Evolutionary conservation across 2,329 filamentous ascomycete species (phyloP), one percentile per base, ranked within the genome.

Genomic region (Nigrospora sphaerica): DNA sequence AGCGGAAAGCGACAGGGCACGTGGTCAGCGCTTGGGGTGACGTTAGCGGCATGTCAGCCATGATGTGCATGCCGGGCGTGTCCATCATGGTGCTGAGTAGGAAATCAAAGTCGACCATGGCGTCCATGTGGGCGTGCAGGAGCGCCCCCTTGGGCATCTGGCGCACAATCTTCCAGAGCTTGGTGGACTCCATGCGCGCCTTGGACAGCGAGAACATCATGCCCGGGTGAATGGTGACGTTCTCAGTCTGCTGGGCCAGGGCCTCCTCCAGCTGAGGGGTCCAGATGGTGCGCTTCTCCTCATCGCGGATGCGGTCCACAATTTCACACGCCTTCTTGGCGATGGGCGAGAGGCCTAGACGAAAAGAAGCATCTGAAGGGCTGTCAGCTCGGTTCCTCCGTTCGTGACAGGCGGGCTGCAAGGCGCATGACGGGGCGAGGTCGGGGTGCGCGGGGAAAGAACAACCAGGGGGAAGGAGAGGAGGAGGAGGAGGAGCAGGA

Each of bases 171-270:
- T 81, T 77, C 89, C 89, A 97, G 19, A 96, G 73, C 59, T 83
- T 83, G 13, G 88, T 95, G 55, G 75, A 74, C 66, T 95, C 88
- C 81, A 95, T 95, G 34, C 81, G 80, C n/a, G 83, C 78, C 65
- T 90, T 92, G 55, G 89, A 89, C 33, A 92, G 75, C 33, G 80
- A 83, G 67, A 95, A 96, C 86, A 95, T 93, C 85, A 95, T 95
- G 12, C 91, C 91, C 1, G 89, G 89, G 61, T 86, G 88, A 43
- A 92, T 71, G 54, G 81, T 80, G 50, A 80, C 76, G 55, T 81
- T 73, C 23, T 69, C 64, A n/a, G 67, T 70, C 46, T 80, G 69
- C 52, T 78, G 76, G 4, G 84, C 82, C 3, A 89, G 70, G 39
- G 74, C 74, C 58, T 91, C 83, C 57, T 92, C 86, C 42, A 86